Evolutionary conservation across 75 land plant genomes (phyloP).

Genomic region (Isoetes taiwanensis): DNA sequence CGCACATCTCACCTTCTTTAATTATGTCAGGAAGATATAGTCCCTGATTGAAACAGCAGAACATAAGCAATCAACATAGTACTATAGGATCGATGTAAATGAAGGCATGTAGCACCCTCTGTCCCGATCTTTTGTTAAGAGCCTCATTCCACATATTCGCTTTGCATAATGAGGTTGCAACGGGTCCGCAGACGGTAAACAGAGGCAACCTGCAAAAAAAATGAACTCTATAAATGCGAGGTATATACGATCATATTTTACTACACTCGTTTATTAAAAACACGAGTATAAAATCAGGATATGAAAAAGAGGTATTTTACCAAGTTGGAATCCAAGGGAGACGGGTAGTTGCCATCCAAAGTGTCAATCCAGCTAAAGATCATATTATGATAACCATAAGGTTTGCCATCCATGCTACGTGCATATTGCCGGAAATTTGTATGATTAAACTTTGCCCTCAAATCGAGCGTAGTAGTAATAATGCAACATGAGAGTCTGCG

Average conservation of each 20-base stretch:
- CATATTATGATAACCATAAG: conserved; percentile 98
- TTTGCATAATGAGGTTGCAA: conserved; percentile 83
- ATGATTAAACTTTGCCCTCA: conserved; percentile 69
- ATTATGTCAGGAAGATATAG: conserved; percentile 55
- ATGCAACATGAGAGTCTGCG: conserved; percentile 76
- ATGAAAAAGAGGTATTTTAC: conserved; percentile 17
- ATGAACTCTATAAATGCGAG: no score
- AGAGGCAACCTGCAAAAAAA: conserved; percentile 55
- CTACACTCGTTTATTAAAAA: neutral
- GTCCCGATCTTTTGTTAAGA: conserved; percentile 83
- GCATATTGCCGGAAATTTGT: conserved; percentile 95
- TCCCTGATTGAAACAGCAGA: conserved; percentile 24
- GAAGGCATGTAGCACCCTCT: conserved; percentile 30
- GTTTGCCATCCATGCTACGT: conserved; percentile 54
- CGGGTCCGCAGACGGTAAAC: conserved; percentile 76
- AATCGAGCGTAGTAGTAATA: conserved; percentile 76
- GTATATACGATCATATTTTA: no score
- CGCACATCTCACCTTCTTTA: conserved; percentile 65
- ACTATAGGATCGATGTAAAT: neutral
- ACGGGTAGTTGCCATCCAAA: conserved; percentile 62
- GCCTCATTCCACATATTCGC: conserved; percentile 99
- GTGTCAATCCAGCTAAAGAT: conserved; percentile 99
- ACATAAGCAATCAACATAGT: neutral
- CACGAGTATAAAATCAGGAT: neutral
- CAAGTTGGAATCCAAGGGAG: conserved; percentile 90